Conservation (phyloP, 2,329 filamentous ascomycete genomes). For the Verticillium alfalfae region DNA sequence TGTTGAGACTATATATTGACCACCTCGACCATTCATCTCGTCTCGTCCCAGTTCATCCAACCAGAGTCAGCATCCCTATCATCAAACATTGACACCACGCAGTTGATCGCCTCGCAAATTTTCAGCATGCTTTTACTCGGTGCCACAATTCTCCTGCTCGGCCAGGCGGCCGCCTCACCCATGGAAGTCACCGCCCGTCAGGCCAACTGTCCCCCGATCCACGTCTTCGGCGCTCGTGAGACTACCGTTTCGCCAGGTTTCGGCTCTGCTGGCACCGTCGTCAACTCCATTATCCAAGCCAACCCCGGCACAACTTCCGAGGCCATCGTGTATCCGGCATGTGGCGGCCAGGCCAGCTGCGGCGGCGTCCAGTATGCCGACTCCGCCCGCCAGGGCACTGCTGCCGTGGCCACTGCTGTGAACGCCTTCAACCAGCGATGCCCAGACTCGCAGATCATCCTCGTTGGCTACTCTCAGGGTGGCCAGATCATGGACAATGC, state of each 20-base stretch:
- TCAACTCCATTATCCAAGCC: conserved; percentile 40
- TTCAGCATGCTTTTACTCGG: conserved; percentile 4
- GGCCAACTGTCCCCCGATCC: conserved; percentile 28
- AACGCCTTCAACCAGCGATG: conserved; percentile 52
- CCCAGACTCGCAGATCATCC: conserved; percentile 50
- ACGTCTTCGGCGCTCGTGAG: conserved; percentile 41
- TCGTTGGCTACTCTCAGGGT: conserved; percentile 60
- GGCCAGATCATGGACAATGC: conserved; percentile 61
- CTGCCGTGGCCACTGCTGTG: conserved; percentile 53
- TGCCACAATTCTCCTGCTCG: conserved; percentile 2
- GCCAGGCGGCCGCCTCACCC: conserved; percentile 2
- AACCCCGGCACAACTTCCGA: conserved; percentile 47
- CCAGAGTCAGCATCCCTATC: neutral
- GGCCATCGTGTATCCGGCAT: conserved; percentile 56
- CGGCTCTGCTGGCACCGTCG: conserved; percentile 42
- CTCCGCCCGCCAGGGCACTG: conserved; percentile 52
- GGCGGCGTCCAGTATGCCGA: conserved; percentile 54
- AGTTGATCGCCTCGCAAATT: neutral
- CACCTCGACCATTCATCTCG: neutral
- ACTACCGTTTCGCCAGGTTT: conserved; percentile 45
- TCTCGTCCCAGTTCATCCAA: neutral
- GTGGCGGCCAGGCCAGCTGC: conserved; percentile 53
- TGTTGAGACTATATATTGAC: neutral
- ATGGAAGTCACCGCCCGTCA: neutral
- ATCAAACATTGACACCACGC: neutral